phyloP scores from a whole-genome alignment of 768 basidiomycete species.

The Mycena capillaripes region DNA sequence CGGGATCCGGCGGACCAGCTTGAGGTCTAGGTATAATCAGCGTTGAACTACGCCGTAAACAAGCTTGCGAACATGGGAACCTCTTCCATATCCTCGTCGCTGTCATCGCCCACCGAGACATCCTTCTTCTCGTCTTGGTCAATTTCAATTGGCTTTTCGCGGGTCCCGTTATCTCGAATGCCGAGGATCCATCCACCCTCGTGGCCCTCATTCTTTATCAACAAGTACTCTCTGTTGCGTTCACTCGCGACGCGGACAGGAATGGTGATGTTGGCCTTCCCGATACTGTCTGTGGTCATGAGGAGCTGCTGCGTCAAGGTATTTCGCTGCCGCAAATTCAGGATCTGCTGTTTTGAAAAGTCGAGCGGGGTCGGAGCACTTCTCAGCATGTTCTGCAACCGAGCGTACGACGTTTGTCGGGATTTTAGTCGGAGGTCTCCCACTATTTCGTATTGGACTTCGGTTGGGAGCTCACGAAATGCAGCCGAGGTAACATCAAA shows the following conservation, averaged over 20 bases:
- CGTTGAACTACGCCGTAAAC: not conserved
- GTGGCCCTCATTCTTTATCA: conserved; percentile 90
- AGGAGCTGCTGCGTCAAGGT: conserved; percentile 93
- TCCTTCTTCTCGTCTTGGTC: conserved; percentile 66
- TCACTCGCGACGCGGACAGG: conserved; percentile 96
- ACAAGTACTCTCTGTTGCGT: conserved; percentile 93
- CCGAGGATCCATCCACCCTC: conserved; percentile 97
- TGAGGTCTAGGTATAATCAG: conserved; percentile 47
- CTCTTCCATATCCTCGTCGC: conserved; percentile 85
- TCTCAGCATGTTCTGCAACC: conserved; percentile 91
- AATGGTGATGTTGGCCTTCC: conserved; percentile 90
- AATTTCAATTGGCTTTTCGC: conserved; percentile 87
- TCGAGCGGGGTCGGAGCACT: conserved; percentile 88
- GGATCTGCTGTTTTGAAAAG: conserved; percentile 97
- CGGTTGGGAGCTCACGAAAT: conserved; percentile 93
- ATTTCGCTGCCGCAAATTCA: conserved; percentile 90
- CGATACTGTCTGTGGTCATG: conserved; percentile 92
- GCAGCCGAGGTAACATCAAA: conserved; percentile 92
- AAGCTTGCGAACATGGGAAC: conserved; percentile 70
- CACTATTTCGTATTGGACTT: conserved; percentile 98
- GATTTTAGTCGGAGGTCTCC: conserved; percentile 96
- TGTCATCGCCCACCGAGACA: conserved; percentile 48
- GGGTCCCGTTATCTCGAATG: conserved; percentile 88
- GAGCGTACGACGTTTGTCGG: conserved; percentile 92
- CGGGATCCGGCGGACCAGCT: conserved; percentile 62